Percentiles rank a stretch among this genome's conserved stretches.
These are phyloP conservation scores for Ensete ventricosum DNA, from an alignment of 176 grass and related monocot species.

Conservation along the genomic window DNA sequence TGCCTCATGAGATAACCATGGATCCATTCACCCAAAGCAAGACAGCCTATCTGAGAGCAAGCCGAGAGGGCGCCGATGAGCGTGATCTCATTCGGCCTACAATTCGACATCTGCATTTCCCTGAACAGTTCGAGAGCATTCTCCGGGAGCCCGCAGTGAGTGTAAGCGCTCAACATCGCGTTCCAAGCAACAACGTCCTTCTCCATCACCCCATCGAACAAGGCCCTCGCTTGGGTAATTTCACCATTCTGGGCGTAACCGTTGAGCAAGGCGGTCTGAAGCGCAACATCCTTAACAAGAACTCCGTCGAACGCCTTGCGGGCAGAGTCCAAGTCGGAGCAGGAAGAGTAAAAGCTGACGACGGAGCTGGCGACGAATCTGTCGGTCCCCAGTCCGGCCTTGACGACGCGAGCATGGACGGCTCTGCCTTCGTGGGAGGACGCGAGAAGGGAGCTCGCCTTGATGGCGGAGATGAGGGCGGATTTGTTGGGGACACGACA, in stretches of 20 bases:
- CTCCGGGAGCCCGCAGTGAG: constrained; percentile 1
- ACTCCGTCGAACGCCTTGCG: constrained; percentile 18
- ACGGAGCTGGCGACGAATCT: constrained; percentile 24
- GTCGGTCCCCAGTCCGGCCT: constrained; percentile 18
- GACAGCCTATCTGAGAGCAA: constrained; percentile 13
- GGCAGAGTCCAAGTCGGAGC: constrained; percentile 1
- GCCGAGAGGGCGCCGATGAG: constrained; percentile 5
- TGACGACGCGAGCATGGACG: constrained; percentile 28
- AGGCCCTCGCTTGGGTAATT: neutral
- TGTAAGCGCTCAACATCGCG: constrained; percentile 8
- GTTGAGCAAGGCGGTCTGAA: constrained; percentile 11
- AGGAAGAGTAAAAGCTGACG: constrained; percentile 26
- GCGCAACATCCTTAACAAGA: constrained; percentile 7
- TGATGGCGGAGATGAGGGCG: constrained; percentile 28
- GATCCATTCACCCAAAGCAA: constrained; percentile 21
- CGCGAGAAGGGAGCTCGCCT: constrained; percentile 12
- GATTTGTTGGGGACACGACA: constrained; percentile 23
- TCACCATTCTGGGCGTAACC: neutral
- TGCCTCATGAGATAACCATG: constrained; percentile 9
- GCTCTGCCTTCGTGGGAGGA: constrained; percentile 23
- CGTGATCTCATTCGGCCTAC: constrained; percentile 12
- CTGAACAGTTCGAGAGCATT: constrained; percentile 8
- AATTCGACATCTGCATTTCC: constrained; percentile 16
- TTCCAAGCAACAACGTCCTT: constrained; percentile 20
- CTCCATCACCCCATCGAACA: constrained; percentile 6